Evolutionary conservation across 371 early-diverging fungal species (phyloP), one percentile per base, ranked within the genome.

Genomic region (Enterospora canceri): DNA sequence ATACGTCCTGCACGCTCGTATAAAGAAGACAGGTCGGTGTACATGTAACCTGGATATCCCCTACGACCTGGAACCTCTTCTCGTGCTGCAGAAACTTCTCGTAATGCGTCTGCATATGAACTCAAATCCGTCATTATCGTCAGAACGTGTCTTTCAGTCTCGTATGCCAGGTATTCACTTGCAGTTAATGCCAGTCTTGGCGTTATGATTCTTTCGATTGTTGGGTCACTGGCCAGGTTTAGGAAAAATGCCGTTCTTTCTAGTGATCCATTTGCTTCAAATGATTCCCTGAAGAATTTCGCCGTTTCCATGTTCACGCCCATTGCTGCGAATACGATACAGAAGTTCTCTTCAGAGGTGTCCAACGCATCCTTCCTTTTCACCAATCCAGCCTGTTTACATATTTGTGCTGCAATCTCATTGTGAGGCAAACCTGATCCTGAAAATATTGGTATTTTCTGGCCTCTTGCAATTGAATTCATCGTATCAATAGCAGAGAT

Each of bases 11-110:
- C 99, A 81, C 99, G 89, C 82, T 98, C 99, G 75, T 98, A 97
- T 69, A 98, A 92, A 62, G 95, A 95, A 28, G 94, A 90, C 83
- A 98, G 85, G 86, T 98, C 99, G 31, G 99, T 98, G 85, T 98
- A 98, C 99, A 98, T 98, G 82, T 97, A 98, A 83, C 99, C 99
- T 21, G 99, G 99, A 83, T 96, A 98, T 81, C 99, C 99, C 83
- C 96, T 89, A 83, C 99, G 90, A 79, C 99, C 99, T 4, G 99
- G 99, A 2, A 98, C 97, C 84, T 98, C 99, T 84, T 98, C 99
- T 83, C 99, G 88, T 30, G 97, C 97, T 67, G 99, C 97, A 65
- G 96, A 94, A 19, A 79, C 89, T 79, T 98, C 99, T 86, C 99
- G 90, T 79, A 98, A 84, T 12, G 99, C 97, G 85, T 98, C 99